Base-by-base conservation (phyloP, 129 eudicot species). In the Flaveria bidentis region DNA sequence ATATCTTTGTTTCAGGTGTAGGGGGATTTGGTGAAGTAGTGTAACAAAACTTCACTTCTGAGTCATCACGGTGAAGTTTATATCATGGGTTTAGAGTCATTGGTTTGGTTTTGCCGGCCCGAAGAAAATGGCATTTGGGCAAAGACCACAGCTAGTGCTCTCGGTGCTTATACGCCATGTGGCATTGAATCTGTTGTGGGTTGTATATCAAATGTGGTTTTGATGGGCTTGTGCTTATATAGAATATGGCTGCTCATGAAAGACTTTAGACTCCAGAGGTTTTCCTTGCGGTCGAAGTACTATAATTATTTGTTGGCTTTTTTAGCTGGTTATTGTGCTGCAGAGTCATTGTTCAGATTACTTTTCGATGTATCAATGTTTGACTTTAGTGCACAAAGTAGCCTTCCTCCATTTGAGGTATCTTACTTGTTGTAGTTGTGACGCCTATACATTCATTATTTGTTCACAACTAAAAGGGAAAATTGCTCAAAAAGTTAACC, bases 121-220 rank as follows among this genome's bases (percentile, higher is more conserved):
- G 82, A 84, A 75, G 84, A 74, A 41, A 82, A 88, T 76, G 93
- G 89, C 26, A 75, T 84, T 69, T 90, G 96, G 96, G 85, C 88
- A 26, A 75, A 79, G 58, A 73, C 66, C 73, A 83, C 85, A 53
- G 91, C 82, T 36, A 90, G 79, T 84, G 87, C 85, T 16, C 85
- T 90, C 69, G 96, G 96, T 61, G 89, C 84, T 69, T 88, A 84
- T 74, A 90, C 96, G 7, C 96, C 93, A 1, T 90, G 96, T 82
- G 91, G 75, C 75, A 71, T 82, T 23, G 88, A 81, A 57, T 77
- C 88, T 5, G 14, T 86, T 58, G 96, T 90, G 72, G 75, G 75
- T 55, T 58, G 85, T 60, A 46, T 86, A 56, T 88, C 96, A 7
- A 72, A 88, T 76, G 61, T 84, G 74, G 91, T 82, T 55, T 79